These are phyloP conservation scores for Leptosphaerulina australis DNA, from an alignment of 2,329 filamentous ascomycete species.

Conservation along the genomic window DNA sequence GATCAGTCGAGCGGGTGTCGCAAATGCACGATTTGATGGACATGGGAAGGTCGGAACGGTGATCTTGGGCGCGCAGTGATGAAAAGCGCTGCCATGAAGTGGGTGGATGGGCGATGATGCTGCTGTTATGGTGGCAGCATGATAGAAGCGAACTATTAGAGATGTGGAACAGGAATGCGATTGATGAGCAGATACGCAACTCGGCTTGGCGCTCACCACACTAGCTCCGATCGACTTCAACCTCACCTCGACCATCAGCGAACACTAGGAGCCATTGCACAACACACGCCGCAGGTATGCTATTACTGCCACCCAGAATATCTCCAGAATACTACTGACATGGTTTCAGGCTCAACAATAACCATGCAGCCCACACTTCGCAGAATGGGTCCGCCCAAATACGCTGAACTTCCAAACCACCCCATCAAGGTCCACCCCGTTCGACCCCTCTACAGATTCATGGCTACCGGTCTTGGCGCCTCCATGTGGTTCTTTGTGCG, in stretches of 20 bases:
- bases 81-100: slow-evolving; percentile 32
- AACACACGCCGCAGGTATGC: slow-evolving; percentile 32
- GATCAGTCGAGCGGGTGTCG: slow-evolving; percentile 15
- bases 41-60: slow-evolving; percentile 15
- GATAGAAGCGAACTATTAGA: slow-evolving; percentile 15
- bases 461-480: slow-evolving; percentile 84
- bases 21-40: slow-evolving; percentile 18
- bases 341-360: slow-evolving; percentile 26
- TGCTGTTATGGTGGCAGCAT: slow-evolving; percentile 27
- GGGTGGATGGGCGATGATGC: slow-evolving; percentile 9
- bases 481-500: slow-evolving; percentile 99
- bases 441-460: slow-evolving; percentile 78
- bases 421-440: slow-evolving; percentile 65
- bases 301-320: background rate
- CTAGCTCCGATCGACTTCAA: slow-evolving; percentile 32
- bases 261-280: slow-evolving; percentile 42
- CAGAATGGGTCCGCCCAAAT: slow-evolving; percentile 49
- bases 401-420: slow-evolving; percentile 52
- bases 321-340: slow-evolving; percentile 10
- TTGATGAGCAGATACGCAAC: slow-evolving; percentile 21
- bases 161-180: slow-evolving; percentile 30
- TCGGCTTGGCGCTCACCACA: slow-evolving; percentile 23
- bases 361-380: slow-evolving; percentile 36
- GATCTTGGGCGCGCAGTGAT: slow-evolving; percentile 17
- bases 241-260: slow-evolving; percentile 30